Conservation (phyloP, 31 red algal species). For the Asparagopsis taxiformis region DNA sequence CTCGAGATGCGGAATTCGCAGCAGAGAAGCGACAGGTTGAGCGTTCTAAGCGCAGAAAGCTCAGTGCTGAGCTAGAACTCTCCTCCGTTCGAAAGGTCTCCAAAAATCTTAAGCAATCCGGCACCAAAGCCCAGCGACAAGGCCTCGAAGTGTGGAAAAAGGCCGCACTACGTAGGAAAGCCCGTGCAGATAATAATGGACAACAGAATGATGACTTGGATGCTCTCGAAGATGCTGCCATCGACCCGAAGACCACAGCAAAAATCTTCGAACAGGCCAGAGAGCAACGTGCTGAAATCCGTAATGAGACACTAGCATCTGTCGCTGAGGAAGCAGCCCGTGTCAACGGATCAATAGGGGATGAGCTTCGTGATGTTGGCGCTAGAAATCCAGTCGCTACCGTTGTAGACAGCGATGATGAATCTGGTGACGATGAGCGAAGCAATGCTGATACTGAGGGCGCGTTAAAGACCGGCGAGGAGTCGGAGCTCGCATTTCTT, state of each 20-base stretch:
- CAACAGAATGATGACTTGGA: neutral
- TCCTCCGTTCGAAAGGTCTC: constrained; percentile 19
- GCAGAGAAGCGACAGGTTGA: constrained; percentile 36
- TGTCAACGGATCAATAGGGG: neutral
- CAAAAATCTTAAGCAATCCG: constrained; percentile 5
- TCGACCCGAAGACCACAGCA: neutral
- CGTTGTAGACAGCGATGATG: constrained; percentile 61
- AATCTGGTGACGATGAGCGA: constrained; percentile 32
- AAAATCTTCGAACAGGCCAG: neutral
- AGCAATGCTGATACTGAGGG: constrained; percentile 31
- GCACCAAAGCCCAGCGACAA: constrained; percentile 27
- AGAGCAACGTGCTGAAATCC: neutral
- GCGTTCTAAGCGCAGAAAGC: constrained; percentile 69
- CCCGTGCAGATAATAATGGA: neutral
- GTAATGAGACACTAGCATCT: neutral
- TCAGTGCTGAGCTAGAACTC: constrained; percentile 19
- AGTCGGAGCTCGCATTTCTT: constrained; percentile 58
- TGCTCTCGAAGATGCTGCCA: neutral
- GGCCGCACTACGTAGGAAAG: constrained; percentile 43
- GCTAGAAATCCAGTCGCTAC: constrained; percentile 26
- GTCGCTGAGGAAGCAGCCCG: neutral
- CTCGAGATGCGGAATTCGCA: constrained; percentile 67
- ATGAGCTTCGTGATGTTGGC: neutral
- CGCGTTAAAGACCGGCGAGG: constrained; percentile 8
- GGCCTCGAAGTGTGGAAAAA: constrained; percentile 57